Conservation (phyloP, 2,329 filamentous ascomycete genomes). For the Diaporthe ampelina region DNA sequence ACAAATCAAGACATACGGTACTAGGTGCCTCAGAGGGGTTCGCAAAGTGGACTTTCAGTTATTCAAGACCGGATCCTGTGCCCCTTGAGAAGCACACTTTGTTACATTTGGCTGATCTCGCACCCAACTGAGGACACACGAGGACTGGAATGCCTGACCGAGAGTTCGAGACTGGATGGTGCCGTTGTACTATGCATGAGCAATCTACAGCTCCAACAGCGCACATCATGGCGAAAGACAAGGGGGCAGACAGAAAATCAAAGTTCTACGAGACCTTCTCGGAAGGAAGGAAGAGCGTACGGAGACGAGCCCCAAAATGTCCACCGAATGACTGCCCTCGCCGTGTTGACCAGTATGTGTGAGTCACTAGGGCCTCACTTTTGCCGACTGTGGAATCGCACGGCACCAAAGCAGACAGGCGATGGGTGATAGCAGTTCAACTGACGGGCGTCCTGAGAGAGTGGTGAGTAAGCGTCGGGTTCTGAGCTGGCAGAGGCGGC, state of each 20-base stretch:
- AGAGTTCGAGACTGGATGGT: neutral
- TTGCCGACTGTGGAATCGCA: neutral
- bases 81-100: neutral
- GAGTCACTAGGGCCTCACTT: neutral
- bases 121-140: neutral
- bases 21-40: neutral
- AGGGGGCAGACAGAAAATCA: too few relatives aligned
- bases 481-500: neutral
- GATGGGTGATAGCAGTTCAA: neutral
- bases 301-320: neutral
- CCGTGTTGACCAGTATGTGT: neutral
- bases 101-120: too few relatives aligned
- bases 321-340: neutral
- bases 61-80: neutral
- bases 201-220: neutral
- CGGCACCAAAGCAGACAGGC: neutral
- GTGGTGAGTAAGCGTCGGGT: neutral
- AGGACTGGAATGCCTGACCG: neutral
- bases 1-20: neutral
- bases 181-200: neutral
- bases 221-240: neutral
- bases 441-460: neutral
- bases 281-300: neutral
- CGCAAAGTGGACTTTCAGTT: neutral
- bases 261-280: neutral